phyloP scores from a whole-genome alignment of 257 asterid genomes.

The Nicotiana obtusifolia region DNA sequence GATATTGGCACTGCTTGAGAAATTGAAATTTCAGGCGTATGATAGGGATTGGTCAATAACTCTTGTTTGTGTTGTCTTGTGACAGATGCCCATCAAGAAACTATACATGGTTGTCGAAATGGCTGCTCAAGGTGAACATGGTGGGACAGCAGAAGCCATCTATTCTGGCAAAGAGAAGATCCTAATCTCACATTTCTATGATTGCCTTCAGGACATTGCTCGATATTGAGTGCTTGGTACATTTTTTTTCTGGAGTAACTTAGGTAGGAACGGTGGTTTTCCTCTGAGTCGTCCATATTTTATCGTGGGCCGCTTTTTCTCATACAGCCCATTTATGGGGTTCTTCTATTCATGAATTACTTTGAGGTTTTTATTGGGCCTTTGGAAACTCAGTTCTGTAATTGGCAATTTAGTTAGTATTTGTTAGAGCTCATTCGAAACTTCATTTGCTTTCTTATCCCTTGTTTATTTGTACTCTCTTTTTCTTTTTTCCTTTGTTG shows the following conservation, averaged over 20 bases:
- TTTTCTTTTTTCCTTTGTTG: background rate
- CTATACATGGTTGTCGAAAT: conserved; percentile 87
- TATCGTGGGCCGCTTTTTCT: background rate
- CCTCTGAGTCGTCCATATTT: background rate
- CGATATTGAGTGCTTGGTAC: conserved; percentile 30
- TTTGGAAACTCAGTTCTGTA: background rate
- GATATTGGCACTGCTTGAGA: background rate
- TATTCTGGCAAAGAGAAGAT: conserved; percentile 78
- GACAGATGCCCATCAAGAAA: conserved; percentile 87
- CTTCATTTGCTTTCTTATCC: background rate
- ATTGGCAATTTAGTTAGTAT: background rate
- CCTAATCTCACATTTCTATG: conserved; percentile 62
- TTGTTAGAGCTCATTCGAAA: background rate
- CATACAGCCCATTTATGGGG: background rate
- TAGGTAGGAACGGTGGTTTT: background rate
- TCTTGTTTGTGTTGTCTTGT: conserved; percentile 9
- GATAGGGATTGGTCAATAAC: background rate
- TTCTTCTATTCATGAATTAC: background rate
- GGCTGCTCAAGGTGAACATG: conserved; percentile 95
- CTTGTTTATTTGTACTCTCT: background rate
- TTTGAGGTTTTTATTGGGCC: background rate
- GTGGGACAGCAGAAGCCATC: conserved; percentile 81
- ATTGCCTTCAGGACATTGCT: conserved; percentile 69
- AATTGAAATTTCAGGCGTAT: background rate
- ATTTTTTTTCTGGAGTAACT: background rate